Percentiles rank a stretch among this genome's conserved stretches.
Conservation (phyloP, 495 filamentous ascomycete genomes). For the Hypoxylon fragiforme region DNA sequence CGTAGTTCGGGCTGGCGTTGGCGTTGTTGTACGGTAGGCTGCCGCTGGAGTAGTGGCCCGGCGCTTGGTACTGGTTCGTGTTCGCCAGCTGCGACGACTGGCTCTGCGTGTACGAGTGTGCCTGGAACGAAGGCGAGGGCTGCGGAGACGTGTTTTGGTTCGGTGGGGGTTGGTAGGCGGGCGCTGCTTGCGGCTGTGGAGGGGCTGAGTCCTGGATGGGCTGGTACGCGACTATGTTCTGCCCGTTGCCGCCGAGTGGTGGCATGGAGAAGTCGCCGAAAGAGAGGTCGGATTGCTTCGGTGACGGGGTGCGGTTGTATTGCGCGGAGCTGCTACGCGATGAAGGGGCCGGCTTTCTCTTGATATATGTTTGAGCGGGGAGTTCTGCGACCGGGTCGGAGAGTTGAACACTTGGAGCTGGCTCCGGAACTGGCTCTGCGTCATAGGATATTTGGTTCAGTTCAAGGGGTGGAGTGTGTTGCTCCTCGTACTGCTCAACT, state of each 20-base stretch:
- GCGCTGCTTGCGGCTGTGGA: conserved; percentile 1
- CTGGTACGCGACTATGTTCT: conserved; percentile 20
- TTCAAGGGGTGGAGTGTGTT: background rate
- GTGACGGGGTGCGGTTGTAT: conserved; percentile 23
- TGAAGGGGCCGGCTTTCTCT: conserved; percentile 31
- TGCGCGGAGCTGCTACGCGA: conserved; percentile 13
- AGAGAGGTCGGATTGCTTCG: conserved; percentile 16
- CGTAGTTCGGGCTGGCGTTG: conserved; percentile 19
- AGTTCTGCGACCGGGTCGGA: conserved; percentile 13
- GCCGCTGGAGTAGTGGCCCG: background rate
- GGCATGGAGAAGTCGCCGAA: conserved; percentile 6
- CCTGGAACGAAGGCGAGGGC: conserved; percentile 19
- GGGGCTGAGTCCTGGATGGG: conserved; percentile 1
- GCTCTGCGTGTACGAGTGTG: conserved; percentile 23
- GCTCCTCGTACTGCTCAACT: background rate
- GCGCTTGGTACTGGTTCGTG: conserved; percentile 21
- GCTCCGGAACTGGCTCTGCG: background rate
- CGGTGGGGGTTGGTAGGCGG: conserved; percentile 10
- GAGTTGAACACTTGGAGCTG: background rate
- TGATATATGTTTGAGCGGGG: conserved; percentile 22
- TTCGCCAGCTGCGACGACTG: conserved; percentile 22
- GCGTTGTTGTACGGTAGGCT: too few relatives aligned
- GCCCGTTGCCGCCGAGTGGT: background rate
- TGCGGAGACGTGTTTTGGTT: conserved; percentile 2
- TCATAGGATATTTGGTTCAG: background rate